These are phyloP conservation scores for Calonectria ilicicola DNA, from an alignment of 2,329 filamentous ascomycete genomes.

Conservation along the genomic window DNA sequence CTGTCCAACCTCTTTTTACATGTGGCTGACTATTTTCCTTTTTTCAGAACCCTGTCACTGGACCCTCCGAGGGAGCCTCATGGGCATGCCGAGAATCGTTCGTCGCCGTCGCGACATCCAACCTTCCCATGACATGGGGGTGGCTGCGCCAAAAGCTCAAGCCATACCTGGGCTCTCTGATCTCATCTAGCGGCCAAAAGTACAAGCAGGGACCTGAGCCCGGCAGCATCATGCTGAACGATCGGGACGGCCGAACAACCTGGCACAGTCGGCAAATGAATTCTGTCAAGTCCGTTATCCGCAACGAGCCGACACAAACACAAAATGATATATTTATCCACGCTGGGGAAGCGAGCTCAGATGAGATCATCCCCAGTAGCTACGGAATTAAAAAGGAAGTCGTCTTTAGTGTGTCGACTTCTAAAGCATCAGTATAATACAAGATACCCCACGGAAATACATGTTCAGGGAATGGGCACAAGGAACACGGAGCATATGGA, in stretches of 20 bases:
- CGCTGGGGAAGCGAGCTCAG: slow-evolving; percentile 32
- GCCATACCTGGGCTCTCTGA: slow-evolving; percentile 38
- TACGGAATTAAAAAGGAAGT: slow-evolving; percentile 34
- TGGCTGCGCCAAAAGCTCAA: slow-evolving; percentile 41
- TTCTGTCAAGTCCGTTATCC: slow-evolving; percentile 20
- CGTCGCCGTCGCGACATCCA: slow-evolving; percentile 53
- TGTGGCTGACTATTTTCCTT: not conserved
- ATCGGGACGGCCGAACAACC: slow-evolving; percentile 23
- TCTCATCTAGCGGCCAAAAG: slow-evolving; percentile 37
- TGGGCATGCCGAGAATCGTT: slow-evolving; percentile 56
- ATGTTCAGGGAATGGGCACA: not conserved
- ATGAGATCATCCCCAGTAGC: slow-evolving; percentile 31
- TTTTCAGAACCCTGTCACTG: slow-evolving; percentile 48
- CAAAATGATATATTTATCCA: slow-evolving; percentile 31
- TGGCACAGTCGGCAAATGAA: slow-evolving; percentile 33
- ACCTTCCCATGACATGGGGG: slow-evolving; percentile 49
- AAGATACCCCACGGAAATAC: not conserved
- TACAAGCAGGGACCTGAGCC: slow-evolving; percentile 32
- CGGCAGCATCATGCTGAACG: slow-evolving; percentile 40
- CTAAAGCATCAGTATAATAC: slow-evolving; percentile 3
- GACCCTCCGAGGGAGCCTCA: slow-evolving; percentile 47
- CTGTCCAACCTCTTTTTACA: not conserved
- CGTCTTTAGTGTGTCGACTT: slow-evolving; percentile 32
- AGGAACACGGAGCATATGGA: not conserved
- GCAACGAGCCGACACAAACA: not conserved